Percentiles rank a stretch among this genome's conserved stretches.
Evolutionary conservation across 306 rosid genomes (phyloP).

Genomic region (Astragalus glycyphyllos): DNA sequence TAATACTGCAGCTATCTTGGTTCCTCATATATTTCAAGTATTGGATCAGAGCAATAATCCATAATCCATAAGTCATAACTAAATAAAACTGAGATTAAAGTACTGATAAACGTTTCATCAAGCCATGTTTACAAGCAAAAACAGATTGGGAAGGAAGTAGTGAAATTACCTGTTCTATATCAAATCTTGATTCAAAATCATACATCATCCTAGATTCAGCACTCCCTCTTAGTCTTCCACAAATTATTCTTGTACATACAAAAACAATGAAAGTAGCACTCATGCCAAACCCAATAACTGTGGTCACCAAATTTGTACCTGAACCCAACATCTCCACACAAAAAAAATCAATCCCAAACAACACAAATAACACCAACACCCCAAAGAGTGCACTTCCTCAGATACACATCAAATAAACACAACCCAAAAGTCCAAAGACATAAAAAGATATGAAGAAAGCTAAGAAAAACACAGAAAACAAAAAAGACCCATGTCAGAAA

Average conservation of each 20-base stretch:
- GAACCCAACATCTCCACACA: slow-evolving; percentile 65
- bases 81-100: neutral
- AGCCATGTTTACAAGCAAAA: slow-evolving; percentile 20
- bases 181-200: slow-evolving; percentile 80
- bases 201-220: slow-evolving; percentile 63
- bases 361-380: slow-evolving; percentile 9
- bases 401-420: slow-evolving; percentile 20
- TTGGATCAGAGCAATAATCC: slow-evolving; percentile 24
- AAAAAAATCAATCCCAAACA: slow-evolving; percentile 14
- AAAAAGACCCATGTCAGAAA: slow-evolving; percentile 51
- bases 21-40: slow-evolving; percentile 6
- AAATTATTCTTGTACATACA: slow-evolving; percentile 90
- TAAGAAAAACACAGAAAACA: slow-evolving; percentile 6
- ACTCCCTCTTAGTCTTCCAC: slow-evolving; percentile 79
- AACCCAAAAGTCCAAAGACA: slow-evolving; percentile 29
- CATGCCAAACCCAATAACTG: slow-evolving; percentile 92
- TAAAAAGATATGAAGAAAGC: neutral
- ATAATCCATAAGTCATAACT: neutral
- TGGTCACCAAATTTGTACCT: slow-evolving; percentile 78
- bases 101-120: slow-evolving; percentile 8
- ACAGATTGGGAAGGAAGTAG: neutral
- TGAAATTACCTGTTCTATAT: slow-evolving; percentile 74
- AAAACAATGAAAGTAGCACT: slow-evolving; percentile 95
- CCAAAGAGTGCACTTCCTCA: neutral
- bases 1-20: slow-evolving; percentile 25